phyloP scores from a whole-genome alignment of 345 rosid genomes.

The Aegle marmelos region DNA sequence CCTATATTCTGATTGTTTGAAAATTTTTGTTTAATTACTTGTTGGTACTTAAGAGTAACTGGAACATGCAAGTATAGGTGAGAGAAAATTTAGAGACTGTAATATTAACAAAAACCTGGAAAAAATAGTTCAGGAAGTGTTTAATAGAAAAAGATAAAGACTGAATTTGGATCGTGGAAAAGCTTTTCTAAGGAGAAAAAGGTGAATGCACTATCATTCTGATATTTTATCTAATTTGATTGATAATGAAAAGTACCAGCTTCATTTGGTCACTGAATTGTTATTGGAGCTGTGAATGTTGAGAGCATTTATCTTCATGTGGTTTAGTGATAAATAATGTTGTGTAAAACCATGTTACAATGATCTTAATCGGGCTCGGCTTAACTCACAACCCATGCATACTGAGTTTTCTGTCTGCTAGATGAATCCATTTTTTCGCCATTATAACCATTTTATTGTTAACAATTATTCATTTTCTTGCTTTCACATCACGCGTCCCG shows the following conservation, averaged over 20 bases:
- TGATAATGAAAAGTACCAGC: neutral
- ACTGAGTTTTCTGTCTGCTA: neutral
- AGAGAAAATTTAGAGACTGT: neutral
- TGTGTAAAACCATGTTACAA: neutral
- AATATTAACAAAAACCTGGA: neutral
- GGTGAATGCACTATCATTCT: neutral
- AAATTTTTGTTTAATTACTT: neutral
- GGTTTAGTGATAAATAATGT: neutral
- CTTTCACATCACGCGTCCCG: neutral
- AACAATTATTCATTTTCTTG: neutral
- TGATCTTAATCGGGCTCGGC: neutral
- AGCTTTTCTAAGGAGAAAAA: neutral
- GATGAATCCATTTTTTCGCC: constrained; percentile 3
- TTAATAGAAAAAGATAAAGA: neutral
- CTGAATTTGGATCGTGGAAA: neutral
- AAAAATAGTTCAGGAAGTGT: neutral
- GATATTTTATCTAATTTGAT: neutral
- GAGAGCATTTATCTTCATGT: neutral
- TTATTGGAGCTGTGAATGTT: neutral
- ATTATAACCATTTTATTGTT: neutral
- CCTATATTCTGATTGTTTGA: neutral
- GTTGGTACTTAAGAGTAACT: neutral
- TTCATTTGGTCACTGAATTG: neutral
- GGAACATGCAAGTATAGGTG: neutral
- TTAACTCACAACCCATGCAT: neutral